phyloP scores from a whole-genome alignment of 345 rosid species.

The Syzygium jambos region DNA sequence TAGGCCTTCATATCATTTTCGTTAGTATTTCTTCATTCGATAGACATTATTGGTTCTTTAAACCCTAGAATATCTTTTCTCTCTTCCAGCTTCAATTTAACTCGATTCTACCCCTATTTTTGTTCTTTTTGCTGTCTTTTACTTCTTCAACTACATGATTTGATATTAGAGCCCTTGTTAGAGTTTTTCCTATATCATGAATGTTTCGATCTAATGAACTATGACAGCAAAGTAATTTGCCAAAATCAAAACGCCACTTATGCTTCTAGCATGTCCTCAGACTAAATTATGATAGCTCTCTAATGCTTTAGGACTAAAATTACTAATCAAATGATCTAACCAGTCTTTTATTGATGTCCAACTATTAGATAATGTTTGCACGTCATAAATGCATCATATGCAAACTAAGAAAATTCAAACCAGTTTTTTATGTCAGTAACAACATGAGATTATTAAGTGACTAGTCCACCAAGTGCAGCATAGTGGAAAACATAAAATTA shows the following conservation, averaged over 20 bases:
- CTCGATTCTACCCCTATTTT: background rate
- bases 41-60: background rate
- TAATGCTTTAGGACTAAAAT: background rate
- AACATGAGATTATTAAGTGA: background rate
- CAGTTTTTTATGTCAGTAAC: background rate
- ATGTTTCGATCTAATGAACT: background rate
- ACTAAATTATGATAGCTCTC: background rate
- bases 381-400: background rate
- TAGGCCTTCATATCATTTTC: background rate
- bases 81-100: background rate
- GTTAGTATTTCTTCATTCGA: background rate
- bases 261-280: background rate
- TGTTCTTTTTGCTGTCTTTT: background rate
- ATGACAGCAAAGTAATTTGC: background rate
- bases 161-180: background rate
- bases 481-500: background rate
- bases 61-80: background rate
- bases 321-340: background rate
- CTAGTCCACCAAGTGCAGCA: background rate
- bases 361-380: background rate
- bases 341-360: background rate
- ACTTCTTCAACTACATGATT: background rate
- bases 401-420: background rate
- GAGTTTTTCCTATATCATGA: background rate
- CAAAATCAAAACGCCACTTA: background rate